Evolutionary conservation across 352 stramenopile genomes (phyloP).

Genomic region (Globisporangium cederbergense): DNA sequence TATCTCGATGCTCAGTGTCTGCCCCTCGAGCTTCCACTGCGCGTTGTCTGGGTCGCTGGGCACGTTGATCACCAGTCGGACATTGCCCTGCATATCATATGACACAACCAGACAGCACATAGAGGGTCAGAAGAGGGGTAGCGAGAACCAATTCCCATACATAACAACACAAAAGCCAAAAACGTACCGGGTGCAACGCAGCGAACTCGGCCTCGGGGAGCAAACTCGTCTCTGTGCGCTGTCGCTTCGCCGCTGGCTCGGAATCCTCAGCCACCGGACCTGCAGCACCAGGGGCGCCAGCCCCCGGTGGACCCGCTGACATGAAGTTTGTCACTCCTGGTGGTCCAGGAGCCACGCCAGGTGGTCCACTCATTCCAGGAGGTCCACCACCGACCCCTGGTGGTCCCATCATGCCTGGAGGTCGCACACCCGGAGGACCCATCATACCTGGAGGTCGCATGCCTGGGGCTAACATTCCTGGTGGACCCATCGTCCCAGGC

Average conservation of each 20-base stretch:
- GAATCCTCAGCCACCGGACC: slow-evolving; percentile 18
- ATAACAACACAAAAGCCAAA: slow-evolving; percentile 9
- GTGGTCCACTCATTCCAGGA: slow-evolving; percentile 15
- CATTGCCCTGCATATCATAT: slow-evolving; percentile 36
- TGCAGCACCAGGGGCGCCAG: slow-evolving; percentile 1
- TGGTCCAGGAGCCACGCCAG: slow-evolving; percentile 12
- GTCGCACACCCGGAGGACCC: slow-evolving; percentile 22
- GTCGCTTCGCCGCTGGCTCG: slow-evolving; percentile 66
- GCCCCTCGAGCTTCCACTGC: slow-evolving; percentile 92
- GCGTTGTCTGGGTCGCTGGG: slow-evolving; percentile 87
- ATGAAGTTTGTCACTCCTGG: slow-evolving; percentile 13
- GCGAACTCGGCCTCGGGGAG: slow-evolving; percentile 83
- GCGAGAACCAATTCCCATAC: not conserved
- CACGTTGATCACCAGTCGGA: slow-evolving; percentile 73
- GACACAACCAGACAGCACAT: too few relatives aligned
- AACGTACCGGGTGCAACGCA: slow-evolving; percentile 60
- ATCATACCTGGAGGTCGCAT: slow-evolving; percentile 24
- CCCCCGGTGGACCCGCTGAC: not conserved
- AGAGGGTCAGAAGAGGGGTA: too few relatives aligned
- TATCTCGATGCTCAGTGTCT: slow-evolving; percentile 87
- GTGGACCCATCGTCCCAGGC: slow-evolving; percentile 22
- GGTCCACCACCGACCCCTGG: slow-evolving; percentile 23
- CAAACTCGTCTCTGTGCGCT: slow-evolving; percentile 59
- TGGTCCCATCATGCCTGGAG: slow-evolving; percentile 31
- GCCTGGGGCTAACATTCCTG: slow-evolving; percentile 23